These are phyloP conservation scores for Colletotrichum aenigma DNA, from an alignment of 2,329 filamentous ascomycete species.

Conservation along the genomic window DNA sequence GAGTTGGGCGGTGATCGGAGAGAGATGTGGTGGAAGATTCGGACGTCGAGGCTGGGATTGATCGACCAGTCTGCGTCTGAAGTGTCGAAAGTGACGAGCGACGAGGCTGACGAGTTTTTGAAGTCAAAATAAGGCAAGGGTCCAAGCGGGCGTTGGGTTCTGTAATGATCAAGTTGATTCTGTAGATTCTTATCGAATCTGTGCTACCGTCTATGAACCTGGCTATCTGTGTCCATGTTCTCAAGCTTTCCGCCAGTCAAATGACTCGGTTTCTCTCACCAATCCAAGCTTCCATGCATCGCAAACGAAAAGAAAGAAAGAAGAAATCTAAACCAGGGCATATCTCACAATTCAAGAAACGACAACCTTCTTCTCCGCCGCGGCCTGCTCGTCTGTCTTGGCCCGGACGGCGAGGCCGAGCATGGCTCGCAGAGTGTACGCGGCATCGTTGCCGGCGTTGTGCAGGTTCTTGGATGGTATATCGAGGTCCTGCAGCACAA, in stretches of 20 bases:
- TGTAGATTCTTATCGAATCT: neutral
- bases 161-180: neutral
- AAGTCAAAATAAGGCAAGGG: conserved; percentile 2
- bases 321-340: neutral
- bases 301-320: neutral
- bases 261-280: neutral
- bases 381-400: neutral
- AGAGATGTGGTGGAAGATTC: conserved; percentile 82
- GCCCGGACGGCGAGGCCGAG: conserved; percentile 26
- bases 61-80: conserved; percentile 69
- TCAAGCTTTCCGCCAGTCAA: neutral
- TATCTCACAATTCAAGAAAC: neutral
- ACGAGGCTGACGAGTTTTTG: conserved; percentile 66
- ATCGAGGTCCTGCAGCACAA: conserved; percentile 53
- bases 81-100: conserved; percentile 67
- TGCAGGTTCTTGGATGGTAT: conserved; percentile 18
- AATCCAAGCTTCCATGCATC: neutral
- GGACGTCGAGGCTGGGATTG: conserved; percentile 71
- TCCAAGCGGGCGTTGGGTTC: neutral
- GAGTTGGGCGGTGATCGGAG: conserved; percentile 76
- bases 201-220: neutral
- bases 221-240: neutral
- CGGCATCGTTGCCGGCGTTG: conserved; percentile 22
- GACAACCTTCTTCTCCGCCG: neutral
- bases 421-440: conserved; percentile 23